phyloP scores from a whole-genome alignment of 2,329 filamentous ascomycete genomes.

The Neurospora sp. region DNA sequence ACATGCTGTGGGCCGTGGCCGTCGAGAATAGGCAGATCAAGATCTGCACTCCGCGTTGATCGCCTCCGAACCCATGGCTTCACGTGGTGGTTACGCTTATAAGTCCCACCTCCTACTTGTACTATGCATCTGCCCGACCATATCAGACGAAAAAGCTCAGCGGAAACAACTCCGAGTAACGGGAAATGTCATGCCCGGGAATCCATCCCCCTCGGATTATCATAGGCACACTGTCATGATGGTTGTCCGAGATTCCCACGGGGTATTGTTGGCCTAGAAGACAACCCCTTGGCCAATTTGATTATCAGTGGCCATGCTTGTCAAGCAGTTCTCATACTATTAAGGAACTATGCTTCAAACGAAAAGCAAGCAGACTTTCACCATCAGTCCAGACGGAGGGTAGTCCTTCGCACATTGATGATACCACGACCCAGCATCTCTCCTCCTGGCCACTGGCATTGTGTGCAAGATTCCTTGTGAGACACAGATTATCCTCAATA shows the following conservation, averaged over 20 bases:
- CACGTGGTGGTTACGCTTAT: not conserved
- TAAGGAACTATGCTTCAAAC: not conserved
- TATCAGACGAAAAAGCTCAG: not conserved
- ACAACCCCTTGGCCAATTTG: not conserved
- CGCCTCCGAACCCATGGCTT: not conserved
- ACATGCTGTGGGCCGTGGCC: too few species aligned
- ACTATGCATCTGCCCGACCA: not conserved
- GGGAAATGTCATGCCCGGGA: not conserved
- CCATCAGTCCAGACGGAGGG: not conserved
- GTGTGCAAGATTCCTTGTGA: not conserved
- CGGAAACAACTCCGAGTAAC: not conserved
- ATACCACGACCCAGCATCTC: not conserved
- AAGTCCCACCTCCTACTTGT: not conserved
- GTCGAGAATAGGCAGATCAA: not conserved
- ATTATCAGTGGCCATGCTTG: not conserved
- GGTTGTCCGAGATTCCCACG: not conserved
- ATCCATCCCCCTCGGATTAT: not conserved
- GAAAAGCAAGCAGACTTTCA: not conserved
- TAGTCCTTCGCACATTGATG: not conserved
- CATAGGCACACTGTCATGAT: not conserved
- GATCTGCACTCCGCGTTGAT: not conserved
- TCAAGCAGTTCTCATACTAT: not conserved
- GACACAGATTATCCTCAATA: not conserved
- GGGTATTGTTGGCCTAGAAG: not conserved
- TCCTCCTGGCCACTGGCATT: not conserved